A percentile compares a stretch with the other conserved stretches of the same genome.
phyloP scores from a whole-genome alignment of 2,329 filamentous ascomycete genomes.

The Ceratocystis ficicola region DNA sequence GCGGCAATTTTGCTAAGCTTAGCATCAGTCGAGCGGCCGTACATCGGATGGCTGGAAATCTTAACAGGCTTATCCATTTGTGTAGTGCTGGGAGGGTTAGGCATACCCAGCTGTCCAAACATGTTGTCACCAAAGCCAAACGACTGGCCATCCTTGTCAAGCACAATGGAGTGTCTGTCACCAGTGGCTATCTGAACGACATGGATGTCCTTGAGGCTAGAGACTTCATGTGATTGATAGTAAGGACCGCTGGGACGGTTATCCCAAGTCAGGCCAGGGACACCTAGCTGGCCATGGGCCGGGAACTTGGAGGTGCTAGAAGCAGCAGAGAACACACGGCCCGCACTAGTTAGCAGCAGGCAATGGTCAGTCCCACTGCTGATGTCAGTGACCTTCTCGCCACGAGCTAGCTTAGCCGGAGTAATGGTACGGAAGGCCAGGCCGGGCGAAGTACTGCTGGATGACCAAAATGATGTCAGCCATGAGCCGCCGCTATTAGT shows the following conservation, averaged over 20 bases:
- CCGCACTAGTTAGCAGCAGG: constrained; percentile 69
- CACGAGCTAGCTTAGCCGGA: constrained; percentile 50
- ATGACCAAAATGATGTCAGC: constrained; percentile 56
- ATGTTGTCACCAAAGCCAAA: constrained; percentile 89
- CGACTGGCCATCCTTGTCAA: constrained; percentile 62
- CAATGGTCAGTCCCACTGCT: constrained; percentile 74
- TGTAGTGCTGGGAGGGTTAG: constrained; percentile 51
- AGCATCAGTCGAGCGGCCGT: constrained; percentile 14
- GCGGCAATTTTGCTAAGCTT: constrained; percentile 48
- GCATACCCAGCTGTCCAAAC: constrained; percentile 79
- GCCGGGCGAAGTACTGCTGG: constrained; percentile 27
- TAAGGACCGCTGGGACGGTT: constrained; percentile 65
- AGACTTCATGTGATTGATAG: constrained; percentile 71
- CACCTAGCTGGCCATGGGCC: constrained; percentile 70
- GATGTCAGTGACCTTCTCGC: constrained; percentile 63
- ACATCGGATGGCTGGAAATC: constrained; percentile 10
- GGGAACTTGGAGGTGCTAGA: constrained; percentile 69
- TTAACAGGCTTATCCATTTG: constrained; percentile 6
- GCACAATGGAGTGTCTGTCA: constrained; percentile 71
- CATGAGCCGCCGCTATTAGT: constrained; percentile 41
- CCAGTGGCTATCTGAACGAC: constrained; percentile 68
- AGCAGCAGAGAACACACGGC: constrained; percentile 80
- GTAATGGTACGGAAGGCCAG: constrained; percentile 64
- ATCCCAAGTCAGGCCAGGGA: constrained; percentile 69
- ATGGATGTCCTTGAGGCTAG: constrained; percentile 56